A percentile compares a stretch with the other conserved stretches of the same genome.
Evolutionary conservation across 495 filamentous ascomycete species (phyloP).

Genomic region (Rhypophila decipiens): DNA sequence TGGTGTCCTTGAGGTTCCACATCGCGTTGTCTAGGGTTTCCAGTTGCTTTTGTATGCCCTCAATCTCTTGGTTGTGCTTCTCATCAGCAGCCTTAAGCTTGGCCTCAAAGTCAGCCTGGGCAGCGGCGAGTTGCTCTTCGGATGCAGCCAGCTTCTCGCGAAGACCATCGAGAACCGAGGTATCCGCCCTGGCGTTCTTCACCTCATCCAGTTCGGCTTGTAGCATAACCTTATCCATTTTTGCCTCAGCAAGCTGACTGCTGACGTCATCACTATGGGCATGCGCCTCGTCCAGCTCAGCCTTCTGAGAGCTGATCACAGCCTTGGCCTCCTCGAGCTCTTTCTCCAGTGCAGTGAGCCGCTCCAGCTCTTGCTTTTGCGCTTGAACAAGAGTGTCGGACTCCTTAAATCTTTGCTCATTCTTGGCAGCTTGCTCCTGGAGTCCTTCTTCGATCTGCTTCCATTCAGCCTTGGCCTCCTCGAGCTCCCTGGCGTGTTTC

Average conservation of each 20-base stretch:
- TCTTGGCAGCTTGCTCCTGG: constrained; percentile 17
- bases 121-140: constrained; percentile 11
- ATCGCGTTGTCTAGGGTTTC: too few relatives aligned
- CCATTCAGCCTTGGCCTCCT: constrained; percentile 35
- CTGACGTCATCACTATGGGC: constrained; percentile 37
- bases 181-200: constrained; percentile 47
- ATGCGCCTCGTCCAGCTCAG: constrained; percentile 31
- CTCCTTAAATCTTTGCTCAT: constrained; percentile 16
- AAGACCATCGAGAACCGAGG: constrained; percentile 35
- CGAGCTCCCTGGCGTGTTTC: constrained; percentile 34
- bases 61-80: too few relatives aligned
- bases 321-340: constrained; percentile 18
- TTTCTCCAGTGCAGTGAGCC: too few relatives aligned
- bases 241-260: constrained; percentile 45
- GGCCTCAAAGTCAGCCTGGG: constrained; percentile 22
- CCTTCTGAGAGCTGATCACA: constrained; percentile 18
- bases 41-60: too few relatives aligned
- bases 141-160: constrained; percentile 30
- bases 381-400: constrained; percentile 14
- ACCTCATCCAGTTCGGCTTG: constrained; percentile 48
- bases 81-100: constrained; percentile 33
- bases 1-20: too few relatives aligned
- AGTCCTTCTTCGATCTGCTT: constrained; percentile 12
- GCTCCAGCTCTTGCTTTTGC: constrained; percentile 27
- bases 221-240: constrained; percentile 48